Conservation (phyloP, 495 filamentous ascomycete species). For the Tuber calosporum region DNA sequence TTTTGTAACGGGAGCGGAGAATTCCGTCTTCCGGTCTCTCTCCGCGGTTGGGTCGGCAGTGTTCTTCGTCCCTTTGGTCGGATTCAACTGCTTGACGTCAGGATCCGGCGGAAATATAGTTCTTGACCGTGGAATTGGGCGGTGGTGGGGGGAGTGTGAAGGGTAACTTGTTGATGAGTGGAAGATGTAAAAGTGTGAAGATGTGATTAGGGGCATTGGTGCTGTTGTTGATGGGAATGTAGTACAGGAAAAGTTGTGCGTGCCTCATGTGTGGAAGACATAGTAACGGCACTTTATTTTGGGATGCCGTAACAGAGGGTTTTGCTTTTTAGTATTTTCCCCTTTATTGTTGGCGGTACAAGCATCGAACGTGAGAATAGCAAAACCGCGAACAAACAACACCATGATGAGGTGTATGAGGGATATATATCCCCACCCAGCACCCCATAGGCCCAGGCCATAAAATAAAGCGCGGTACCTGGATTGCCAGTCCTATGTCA, state of each 20-base stretch:
- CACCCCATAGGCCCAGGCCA: not conserved
- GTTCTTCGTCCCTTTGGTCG: conserved; percentile 26
- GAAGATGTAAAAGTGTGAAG: conserved; percentile 5
- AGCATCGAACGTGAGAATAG: not conserved
- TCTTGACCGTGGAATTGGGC: conserved; percentile 19
- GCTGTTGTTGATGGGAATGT: conserved; percentile 15
- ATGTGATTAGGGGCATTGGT: conserved; percentile 13
- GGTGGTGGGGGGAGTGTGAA: conserved; percentile 20
- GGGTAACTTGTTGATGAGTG: conserved; percentile 8
- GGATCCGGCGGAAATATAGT: conserved; percentile 15
- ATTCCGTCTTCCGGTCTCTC: conserved; percentile 46
- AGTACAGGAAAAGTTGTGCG: conserved; percentile 9
- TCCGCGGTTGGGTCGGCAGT: conserved; percentile 46
- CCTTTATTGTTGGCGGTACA: not conserved
- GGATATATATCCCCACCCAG: not conserved
- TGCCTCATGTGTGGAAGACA: conserved; percentile 25
- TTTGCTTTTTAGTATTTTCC: not conserved
- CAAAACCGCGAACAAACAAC: not conserved
- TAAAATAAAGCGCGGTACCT: not conserved
- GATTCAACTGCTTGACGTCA: conserved; percentile 16
- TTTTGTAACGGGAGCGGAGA: conserved; percentile 51
- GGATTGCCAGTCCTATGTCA: not conserved
- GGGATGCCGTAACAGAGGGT: not conserved
- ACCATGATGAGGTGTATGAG: not conserved
- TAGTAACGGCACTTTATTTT: not conserved